These are phyloP conservation scores for Botryotinia globosa DNA, from an alignment of 2,329 filamentous ascomycete genomes.

Conservation along the genomic window DNA sequence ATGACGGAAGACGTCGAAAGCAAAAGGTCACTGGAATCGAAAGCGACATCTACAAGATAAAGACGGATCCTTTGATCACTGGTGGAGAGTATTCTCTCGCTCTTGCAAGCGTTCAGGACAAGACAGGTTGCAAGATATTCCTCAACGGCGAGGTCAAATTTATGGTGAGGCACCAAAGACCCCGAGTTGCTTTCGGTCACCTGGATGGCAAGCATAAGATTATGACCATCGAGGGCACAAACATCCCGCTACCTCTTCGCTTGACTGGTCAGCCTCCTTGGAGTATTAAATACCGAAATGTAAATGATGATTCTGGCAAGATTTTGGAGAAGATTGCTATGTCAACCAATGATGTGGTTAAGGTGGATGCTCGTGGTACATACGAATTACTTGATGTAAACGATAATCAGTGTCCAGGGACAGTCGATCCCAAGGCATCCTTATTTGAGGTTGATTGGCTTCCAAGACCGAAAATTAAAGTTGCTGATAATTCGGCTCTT, in stretches of 20 bases:
- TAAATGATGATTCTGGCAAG: constrained; percentile 49
- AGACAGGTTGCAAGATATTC: constrained; percentile 79
- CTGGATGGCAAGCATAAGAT: constrained; percentile 76
- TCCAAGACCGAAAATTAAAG: constrained; percentile 67
- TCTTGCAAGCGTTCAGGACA: constrained; percentile 82
- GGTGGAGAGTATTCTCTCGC: constrained; percentile 90
- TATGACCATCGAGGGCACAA: constrained; percentile 72
- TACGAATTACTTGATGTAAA: constrained; percentile 78
- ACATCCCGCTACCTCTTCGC: constrained; percentile 73
- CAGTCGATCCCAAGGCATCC: constrained; percentile 70
- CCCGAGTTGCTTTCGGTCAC: constrained; percentile 79
- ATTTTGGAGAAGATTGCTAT: constrained; percentile 46
- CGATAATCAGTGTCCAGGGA: constrained; percentile 79
- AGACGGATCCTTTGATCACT: constrained; percentile 68
- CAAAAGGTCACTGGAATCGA: constrained; percentile 63
- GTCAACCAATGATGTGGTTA: constrained; percentile 65
- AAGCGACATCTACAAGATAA: constrained; percentile 63
- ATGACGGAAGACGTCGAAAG: constrained; percentile 79
- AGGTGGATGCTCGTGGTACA: constrained; percentile 64
- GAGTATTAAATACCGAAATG: constrained; percentile 72
- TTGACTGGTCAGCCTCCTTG: constrained; percentile 85
- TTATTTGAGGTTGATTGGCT: constrained; percentile 84
- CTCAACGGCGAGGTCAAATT: constrained; percentile 84
- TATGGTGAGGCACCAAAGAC: constrained; percentile 81
- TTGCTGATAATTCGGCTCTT: constrained; percentile 64